Percentiles rank a stretch among this genome's conserved stretches.
phyloP scores from a whole-genome alignment of 495 filamentous ascomycete genomes.

The Aspergillus sclerotiicarbonarius region DNA sequence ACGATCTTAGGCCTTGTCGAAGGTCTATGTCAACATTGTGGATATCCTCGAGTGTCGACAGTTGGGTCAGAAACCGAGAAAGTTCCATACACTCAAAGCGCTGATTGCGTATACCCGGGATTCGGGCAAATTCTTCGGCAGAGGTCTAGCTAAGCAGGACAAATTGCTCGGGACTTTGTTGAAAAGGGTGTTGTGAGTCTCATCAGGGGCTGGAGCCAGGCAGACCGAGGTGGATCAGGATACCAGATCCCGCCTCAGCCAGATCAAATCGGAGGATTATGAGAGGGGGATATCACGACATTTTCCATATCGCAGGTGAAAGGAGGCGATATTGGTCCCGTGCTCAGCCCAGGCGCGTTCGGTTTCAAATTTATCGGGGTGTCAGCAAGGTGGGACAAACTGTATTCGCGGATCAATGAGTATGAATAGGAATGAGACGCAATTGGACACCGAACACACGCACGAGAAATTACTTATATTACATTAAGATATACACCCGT shows the following conservation, averaged over 20 bases:
- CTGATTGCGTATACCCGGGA: slow-evolving; percentile 41
- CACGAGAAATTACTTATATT: slow-evolving; percentile 16
- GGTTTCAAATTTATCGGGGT: neutral
- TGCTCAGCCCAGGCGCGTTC: neutral
- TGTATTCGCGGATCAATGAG: slow-evolving; percentile 14
- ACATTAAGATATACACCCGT: slow-evolving; percentile 10
- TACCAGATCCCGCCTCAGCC: neutral
- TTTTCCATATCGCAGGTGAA: neutral
- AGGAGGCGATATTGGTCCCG: neutral
- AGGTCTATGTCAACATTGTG: slow-evolving; percentile 49
- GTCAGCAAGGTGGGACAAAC: neutral
- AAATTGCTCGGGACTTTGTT: slow-evolving; percentile 41
- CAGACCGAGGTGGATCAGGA: neutral
- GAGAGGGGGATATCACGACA: neutral
- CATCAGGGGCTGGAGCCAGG: slow-evolving; percentile 2
- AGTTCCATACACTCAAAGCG: slow-evolving; percentile 28
- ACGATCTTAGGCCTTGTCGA: slow-evolving; percentile 22
- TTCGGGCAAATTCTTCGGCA: slow-evolving; percentile 31
- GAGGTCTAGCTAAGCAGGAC: slow-evolving; percentile 35
- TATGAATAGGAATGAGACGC: slow-evolving; percentile 10
- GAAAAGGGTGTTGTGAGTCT: slow-evolving; percentile 19
- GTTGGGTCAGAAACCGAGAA: slow-evolving; percentile 20
- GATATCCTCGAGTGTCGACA: slow-evolving; percentile 49
- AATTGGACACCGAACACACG: neutral
- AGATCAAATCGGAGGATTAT: neutral